Conservation (phyloP, 192 early-diverging fungal species). For the Geosiphon pyriformis region DNA sequence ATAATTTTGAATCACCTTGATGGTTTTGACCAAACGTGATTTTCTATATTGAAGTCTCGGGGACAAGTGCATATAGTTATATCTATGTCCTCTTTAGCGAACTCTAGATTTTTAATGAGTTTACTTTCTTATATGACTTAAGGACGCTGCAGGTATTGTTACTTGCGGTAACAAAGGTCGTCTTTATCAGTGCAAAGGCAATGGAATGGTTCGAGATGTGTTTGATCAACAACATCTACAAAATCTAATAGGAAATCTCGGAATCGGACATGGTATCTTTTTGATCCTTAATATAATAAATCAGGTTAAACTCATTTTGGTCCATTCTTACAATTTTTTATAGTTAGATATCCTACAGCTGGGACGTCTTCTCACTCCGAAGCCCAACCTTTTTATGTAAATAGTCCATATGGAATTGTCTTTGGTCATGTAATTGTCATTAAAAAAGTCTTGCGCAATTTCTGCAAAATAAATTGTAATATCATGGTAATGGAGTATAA, state of each 20-base stretch:
- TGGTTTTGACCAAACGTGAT: no score
- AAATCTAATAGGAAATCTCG: constrained; percentile 80
- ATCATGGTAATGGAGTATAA: no score
- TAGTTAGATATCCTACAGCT: constrained; percentile 98
- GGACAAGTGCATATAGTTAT: no score
- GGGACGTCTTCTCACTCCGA: constrained; percentile 94
- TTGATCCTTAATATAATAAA: constrained; percentile 8
- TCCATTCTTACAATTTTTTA: constrained; percentile 1
- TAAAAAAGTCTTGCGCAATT: no score
- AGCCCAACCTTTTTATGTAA: constrained; percentile 99
- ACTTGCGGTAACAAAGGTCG: constrained; percentile 96
- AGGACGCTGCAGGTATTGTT: constrained; percentile 99
- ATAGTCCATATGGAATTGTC: constrained; percentile 96
- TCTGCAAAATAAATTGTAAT: no score
- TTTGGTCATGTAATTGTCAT: constrained; percentile 77
- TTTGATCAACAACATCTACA: constrained; percentile 77
- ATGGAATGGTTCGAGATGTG: constrained; percentile 99
- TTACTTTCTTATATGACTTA: no score
- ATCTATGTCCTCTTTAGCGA: not conserved
- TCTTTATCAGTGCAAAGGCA: constrained; percentile 97
- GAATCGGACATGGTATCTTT: constrained; percentile 87
- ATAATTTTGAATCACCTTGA: no score
- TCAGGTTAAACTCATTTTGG: no score
- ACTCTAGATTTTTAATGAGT: no score
- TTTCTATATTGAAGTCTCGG: no score